Evolutionary conservation across 306 rosid genomes (phyloP).

Genomic region (Gleditsia sinensis): DNA sequence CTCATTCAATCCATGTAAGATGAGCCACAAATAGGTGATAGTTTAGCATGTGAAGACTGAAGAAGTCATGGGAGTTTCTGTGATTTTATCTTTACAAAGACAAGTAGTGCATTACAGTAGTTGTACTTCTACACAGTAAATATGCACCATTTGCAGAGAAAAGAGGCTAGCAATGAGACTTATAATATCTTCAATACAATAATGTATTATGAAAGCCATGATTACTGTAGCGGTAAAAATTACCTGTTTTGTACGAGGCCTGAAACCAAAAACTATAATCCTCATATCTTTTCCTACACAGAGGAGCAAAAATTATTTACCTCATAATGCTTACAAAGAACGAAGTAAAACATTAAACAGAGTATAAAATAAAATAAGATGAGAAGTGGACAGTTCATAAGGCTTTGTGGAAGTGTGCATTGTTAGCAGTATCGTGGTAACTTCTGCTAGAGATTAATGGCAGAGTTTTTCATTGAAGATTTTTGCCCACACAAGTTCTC

Average conservation of each 20-base stretch:
- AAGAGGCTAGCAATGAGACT: background rate
- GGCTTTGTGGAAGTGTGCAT: background rate
- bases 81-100: background rate
- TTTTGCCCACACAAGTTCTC: background rate
- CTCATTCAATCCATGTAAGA: slow-evolving; percentile 7
- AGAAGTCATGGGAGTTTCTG: background rate
- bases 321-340: background rate
- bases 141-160: slow-evolving; percentile 12
- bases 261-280: slow-evolving; percentile 87
- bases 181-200: background rate
- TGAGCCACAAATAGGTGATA: background rate
- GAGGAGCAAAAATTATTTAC: slow-evolving; percentile 32
- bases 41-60: background rate
- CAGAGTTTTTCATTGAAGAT: background rate
- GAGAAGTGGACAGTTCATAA: too few species aligned
- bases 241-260: slow-evolving; percentile 93
- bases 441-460: background rate
- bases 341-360: background rate
- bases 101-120: background rate
- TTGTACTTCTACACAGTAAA: background rate
- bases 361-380: background rate
- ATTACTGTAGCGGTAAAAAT: slow-evolving; percentile 20
- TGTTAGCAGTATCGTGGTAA: background rate
- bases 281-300: slow-evolving; percentile 97
- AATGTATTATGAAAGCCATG: slow-evolving; percentile 20